Evolutionary conservation across 148 eudicot species (phyloP).

Genomic region (Rhododendron henanense): DNA sequence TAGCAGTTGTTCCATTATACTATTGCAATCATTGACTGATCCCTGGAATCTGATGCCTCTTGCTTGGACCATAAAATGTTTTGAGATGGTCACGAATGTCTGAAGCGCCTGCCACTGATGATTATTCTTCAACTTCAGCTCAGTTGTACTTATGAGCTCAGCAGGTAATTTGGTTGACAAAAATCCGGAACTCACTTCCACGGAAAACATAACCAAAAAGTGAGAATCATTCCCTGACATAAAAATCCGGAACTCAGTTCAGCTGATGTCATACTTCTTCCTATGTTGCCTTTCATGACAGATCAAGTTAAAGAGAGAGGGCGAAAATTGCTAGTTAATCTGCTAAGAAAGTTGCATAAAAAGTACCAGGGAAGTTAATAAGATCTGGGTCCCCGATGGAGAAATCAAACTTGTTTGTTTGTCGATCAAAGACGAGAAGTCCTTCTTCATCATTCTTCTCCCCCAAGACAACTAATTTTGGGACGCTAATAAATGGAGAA

Average conservation of each 20-base stretch:
- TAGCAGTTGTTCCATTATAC: conserved; percentile 47
- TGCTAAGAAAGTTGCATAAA: conserved; percentile 25
- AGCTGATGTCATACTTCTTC: not conserved
- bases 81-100: conserved; percentile 80
- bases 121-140: conserved; percentile 58
- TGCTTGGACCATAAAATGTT: conserved; percentile 64
- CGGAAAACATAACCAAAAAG: conserved; percentile 63
- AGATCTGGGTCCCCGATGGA: conserved; percentile 80
- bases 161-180: conserved; percentile 67
- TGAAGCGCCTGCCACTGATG: conserved; percentile 87
- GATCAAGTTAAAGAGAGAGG: not conserved
- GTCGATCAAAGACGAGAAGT: conserved; percentile 39
- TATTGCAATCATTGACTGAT: conserved; percentile 63
- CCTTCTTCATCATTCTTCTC: conserved; percentile 44
- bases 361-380: conserved; percentile 59
- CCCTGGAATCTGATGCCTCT: conserved; percentile 83
- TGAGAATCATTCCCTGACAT: conserved; percentile 60
- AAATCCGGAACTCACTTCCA: conserved; percentile 73
- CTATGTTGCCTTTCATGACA: not conserved
- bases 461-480: conserved; percentile 55
- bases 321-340: not conserved
- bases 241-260: conserved; percentile 7
- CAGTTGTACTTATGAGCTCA: conserved; percentile 69
- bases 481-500: conserved; percentile 65
- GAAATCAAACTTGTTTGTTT: conserved; percentile 46